Conservation (phyloP, 2,329 filamentous ascomycete species). For the Fusarium metavorans region DNA sequence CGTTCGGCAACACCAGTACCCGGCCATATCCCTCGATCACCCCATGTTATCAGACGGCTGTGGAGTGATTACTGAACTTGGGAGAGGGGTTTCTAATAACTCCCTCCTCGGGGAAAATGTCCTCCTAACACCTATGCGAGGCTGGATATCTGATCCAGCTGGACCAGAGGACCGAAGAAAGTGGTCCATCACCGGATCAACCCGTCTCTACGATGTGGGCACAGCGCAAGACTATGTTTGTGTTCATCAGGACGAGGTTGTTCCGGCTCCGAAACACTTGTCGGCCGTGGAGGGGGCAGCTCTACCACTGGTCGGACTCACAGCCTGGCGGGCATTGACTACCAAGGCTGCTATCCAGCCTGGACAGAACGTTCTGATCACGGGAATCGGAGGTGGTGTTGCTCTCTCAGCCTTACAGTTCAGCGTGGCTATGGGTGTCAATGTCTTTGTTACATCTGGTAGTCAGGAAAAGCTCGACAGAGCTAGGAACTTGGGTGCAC, state of each 20-base stretch:
- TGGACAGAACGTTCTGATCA: not conserved
- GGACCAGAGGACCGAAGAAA: not conserved
- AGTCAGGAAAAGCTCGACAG: not conserved
- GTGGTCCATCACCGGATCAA: not conserved
- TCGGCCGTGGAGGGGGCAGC: not conserved
- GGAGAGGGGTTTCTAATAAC: not conserved
- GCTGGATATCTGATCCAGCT: not conserved
- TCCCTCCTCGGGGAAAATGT: not conserved
- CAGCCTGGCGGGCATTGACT: not conserved
- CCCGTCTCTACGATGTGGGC: not conserved
- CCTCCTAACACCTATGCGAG: not conserved
- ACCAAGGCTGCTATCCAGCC: not conserved
- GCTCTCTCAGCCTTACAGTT: not conserved
- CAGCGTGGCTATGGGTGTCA: not conserved
- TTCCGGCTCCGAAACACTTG: not conserved
- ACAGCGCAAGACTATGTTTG: not conserved
- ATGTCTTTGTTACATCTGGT: not conserved
- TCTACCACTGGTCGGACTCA: not conserved
- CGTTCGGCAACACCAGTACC: not conserved
- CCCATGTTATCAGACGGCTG: not conserved
- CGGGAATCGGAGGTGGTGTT: not conserved
- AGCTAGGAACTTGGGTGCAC: not conserved
- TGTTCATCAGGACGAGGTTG: not conserved
- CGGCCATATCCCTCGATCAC: not conserved
- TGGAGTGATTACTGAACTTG: not conserved